phyloP scores from a whole-genome alignment of 257 asterid species.

The Ligustrum vulgare region DNA sequence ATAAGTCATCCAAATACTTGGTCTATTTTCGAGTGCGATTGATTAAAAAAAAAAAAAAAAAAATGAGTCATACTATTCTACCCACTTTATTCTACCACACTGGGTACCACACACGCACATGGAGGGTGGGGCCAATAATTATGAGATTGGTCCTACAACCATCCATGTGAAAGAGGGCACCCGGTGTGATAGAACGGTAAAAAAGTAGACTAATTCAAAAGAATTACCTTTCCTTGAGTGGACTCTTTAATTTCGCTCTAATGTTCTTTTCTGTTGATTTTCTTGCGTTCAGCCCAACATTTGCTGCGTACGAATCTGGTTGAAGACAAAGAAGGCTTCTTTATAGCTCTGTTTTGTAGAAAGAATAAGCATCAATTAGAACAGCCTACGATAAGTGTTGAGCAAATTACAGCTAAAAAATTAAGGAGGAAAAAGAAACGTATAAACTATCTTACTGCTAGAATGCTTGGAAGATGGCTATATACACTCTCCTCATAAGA shows the following conservation, averaged over 20 bases:
- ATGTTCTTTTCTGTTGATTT: neutral
- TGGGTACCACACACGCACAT: too few relatives aligned
- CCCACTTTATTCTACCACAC: too few relatives aligned
- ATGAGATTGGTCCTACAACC: too few relatives aligned
- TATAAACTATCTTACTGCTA: constrained; percentile 28
- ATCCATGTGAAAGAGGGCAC: too few relatives aligned
- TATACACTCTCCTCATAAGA: neutral
- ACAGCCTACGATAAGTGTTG: neutral
- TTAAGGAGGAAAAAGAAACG: constrained; percentile 6
- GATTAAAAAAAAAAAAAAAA: too few relatives aligned
- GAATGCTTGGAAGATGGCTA: constrained; percentile 33
- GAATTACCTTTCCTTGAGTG: too few relatives aligned
- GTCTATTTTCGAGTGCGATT: too few relatives aligned
- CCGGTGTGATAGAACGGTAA: too few relatives aligned
- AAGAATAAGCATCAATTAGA: constrained; percentile 8
- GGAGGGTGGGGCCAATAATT: too few relatives aligned
- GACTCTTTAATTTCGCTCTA: neutral
- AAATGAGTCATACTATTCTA: too few relatives aligned
- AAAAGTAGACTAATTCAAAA: too few relatives aligned
- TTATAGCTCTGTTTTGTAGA: constrained; percentile 72
- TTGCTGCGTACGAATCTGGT: constrained; percentile 60
- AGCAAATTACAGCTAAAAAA: neutral
- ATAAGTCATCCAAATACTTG: too few relatives aligned
- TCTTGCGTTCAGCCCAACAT: constrained; percentile 53
- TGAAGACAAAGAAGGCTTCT: constrained; percentile 83